phyloP scores from a whole-genome alignment of 345 rosid species.

The Cardamine chenopodiifolia region DNA sequence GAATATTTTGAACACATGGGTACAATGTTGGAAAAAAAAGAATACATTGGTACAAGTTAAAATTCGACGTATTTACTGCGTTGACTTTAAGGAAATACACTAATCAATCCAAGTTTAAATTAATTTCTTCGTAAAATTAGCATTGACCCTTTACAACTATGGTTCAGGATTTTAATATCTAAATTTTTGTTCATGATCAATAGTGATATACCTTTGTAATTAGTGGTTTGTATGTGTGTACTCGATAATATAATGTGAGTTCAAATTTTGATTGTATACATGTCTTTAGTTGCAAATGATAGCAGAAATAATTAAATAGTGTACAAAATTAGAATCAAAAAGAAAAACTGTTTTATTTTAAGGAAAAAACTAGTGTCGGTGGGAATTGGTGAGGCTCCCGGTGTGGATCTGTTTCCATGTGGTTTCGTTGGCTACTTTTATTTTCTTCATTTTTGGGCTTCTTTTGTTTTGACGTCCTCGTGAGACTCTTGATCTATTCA shows the following conservation, averaged over 20 bases:
- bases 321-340: not conserved
- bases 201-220: not conserved
- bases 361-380: slow-evolving; percentile 28
- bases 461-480: slow-evolving; percentile 16
- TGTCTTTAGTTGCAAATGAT: not conserved
- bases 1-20: not conserved
- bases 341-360: not conserved
- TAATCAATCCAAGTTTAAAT: not conserved
- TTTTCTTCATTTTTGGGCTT: slow-evolving; percentile 2
- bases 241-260: not conserved
- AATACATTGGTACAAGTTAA: not conserved
- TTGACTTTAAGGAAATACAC: slow-evolving; percentile 8
- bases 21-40: not conserved
- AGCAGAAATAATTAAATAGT: not conserved
- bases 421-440: slow-evolving; percentile 23
- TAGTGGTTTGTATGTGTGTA: not conserved
- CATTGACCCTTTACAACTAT: not conserved
- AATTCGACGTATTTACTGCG: slow-evolving; percentile 13
- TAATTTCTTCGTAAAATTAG: not conserved
- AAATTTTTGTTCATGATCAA: not conserved
- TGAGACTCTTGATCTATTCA: slow-evolving; percentile 9
- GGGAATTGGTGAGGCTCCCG: slow-evolving; percentile 13
- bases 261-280: not conserved
- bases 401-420: slow-evolving; percentile 28
- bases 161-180: not conserved